phyloP scores from a whole-genome alignment of 2,329 filamentous ascomycete genomes.

The Talaromyces marneffei region DNA sequence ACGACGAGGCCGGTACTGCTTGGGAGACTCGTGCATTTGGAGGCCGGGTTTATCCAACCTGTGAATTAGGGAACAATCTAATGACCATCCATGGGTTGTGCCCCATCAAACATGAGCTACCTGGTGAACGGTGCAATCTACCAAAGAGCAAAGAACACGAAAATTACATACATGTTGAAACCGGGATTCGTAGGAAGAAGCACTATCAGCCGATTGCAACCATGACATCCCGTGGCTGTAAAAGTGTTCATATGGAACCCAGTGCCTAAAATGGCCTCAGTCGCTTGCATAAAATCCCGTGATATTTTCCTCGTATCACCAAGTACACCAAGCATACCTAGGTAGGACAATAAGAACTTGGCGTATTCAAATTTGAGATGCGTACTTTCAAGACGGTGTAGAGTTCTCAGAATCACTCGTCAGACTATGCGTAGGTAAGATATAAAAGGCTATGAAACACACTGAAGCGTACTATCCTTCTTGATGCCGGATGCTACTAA shows the following conservation, averaged over 20 bases:
- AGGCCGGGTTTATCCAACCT: constrained; percentile 13
- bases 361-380: too few species aligned
- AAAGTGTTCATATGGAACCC: not conserved
- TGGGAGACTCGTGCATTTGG: constrained; percentile 15
- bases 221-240: not conserved
- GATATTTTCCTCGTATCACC: too few species aligned
- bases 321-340: too few species aligned
- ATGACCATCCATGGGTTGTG: not conserved
- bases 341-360: too few species aligned
- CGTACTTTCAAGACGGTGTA: too few species aligned
- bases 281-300: too few species aligned
- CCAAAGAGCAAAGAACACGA: constrained; percentile 1
- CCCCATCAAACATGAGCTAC: too few species aligned
- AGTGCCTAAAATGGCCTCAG: too few species aligned
- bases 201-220: not conserved
- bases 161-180: not conserved
- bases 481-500: not conserved
- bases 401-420: too few species aligned
- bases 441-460: not conserved
- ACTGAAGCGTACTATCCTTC: not conserved
- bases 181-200: not conserved
- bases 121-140: not conserved
- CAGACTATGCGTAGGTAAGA: not conserved
- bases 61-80: constrained; percentile 7
- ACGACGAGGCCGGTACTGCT: constrained; percentile 13